Base-by-base conservation (phyloP, 257 asterid genomes). In the Solanum habrochaites region DNA sequence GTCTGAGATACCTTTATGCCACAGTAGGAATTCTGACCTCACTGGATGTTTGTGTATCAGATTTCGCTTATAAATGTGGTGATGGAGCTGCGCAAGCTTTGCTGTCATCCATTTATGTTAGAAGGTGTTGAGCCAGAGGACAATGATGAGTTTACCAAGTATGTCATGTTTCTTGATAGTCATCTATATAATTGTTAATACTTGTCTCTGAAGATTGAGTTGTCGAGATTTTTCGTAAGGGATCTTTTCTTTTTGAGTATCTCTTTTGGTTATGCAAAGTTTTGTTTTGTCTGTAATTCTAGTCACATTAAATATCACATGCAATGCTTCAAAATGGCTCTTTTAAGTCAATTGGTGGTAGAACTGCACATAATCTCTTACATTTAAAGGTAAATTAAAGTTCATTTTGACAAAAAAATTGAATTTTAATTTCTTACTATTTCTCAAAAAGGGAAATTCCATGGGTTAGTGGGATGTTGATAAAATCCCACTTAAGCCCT, bases 101-200 rank as follows among this genome's bases (percentile, higher is more conserved):
- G 98, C 88, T 95, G 99, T 91, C 99, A 97, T 90, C 98, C 97
- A 67, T 97, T 95, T 91, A 94, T 97, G 99, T 87, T 97, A 92
- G 99, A 96, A 95, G 99, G 99, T 7, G 99, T 97, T 90, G 99
- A 96, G 92, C 99, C 99, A 87, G 97, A 95, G 86, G 98, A 97
- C 89, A 80, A 83, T 39, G 88, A 90, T 69, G 99, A 97, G 91
- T 97, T 95, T 86, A 71, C 67, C 96, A 97, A 94, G 99, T 97
- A 95, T 87, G 87, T 31, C 64, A 71, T 52, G 27, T 80, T 85
- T 80, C 37, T 86, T 89, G 69, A 47, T 31, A 81, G 31, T 31
- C 85, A 49, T 29, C 31, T 49, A 31, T 60, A 81, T 81, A 7
- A 81, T 49, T 81, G 85, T 45, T 47, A 47, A 49, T 31, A 29